Evolutionary conservation across 2,329 filamentous ascomycete species (phyloP), one percentile per base, ranked within the genome.

Genomic region (Talaromyces pinophilus): DNA sequence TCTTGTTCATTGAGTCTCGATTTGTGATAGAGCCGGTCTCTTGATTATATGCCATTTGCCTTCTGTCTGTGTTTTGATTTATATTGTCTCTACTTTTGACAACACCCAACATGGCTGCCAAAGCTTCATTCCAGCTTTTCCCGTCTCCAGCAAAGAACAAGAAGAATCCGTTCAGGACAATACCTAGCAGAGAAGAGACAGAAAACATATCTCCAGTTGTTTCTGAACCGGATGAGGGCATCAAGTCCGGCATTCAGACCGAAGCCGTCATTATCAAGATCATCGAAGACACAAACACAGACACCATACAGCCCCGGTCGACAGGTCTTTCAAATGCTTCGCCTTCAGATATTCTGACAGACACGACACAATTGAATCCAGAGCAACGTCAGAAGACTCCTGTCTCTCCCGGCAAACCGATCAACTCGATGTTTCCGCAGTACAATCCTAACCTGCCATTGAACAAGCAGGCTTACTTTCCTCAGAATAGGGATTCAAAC

Each of bases 381-480:
- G 50, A 38, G 35, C 65, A 33, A 35, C 59, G 59, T 25, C 42
- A 62, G 3, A 71, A 52, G 17, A 68, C 71, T 28, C 71, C 72
- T 13, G 50, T 70, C 30, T 75, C 79, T 3, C 77, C 78, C 0
- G 70, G 75, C 2, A 66, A 76, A 25, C 78, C 78, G 11, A 81
- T 82, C 69, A 77, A 71, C 65, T 82, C 81, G 4, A 82, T 82
- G 68, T 82, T 82, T 67, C 81, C 81, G 7, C 77, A 72, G 10
- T 81, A 81, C 67, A 74, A 82, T 67, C 77, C 78, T 1, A 73
- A 76, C 15, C 28, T 79, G 1, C 73, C 78, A 17, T 70, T 79
- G 42, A 72, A 67, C 35, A 74, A 78, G 64, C 80, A 82, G 66
- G 69, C 72, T 8, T 79, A 80, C 67, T 76, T 73, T 55, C 75